Percentiles rank a stretch among this genome's conserved stretches.
Conservation (phyloP, 352 stramenopile genomes). For the Phytophthora pseudosyringae region DNA sequence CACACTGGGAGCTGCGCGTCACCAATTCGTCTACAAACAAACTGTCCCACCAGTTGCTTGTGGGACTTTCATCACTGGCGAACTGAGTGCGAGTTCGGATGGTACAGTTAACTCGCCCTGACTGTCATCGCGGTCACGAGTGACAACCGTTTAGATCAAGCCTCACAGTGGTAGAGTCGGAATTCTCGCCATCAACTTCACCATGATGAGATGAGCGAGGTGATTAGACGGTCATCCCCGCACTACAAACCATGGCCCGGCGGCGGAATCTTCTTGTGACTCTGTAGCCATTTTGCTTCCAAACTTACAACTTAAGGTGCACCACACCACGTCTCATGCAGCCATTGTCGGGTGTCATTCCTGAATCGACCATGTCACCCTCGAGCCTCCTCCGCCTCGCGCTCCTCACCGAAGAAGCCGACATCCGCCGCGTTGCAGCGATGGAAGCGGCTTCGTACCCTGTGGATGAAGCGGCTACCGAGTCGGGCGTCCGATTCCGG, state of each 20-base stretch:
- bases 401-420: slow-evolving; percentile 21
- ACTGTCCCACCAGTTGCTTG: neutral
- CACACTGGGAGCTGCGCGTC: slow-evolving; percentile 22
- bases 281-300: neutral
- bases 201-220: no score
- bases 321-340: neutral
- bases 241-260: no score
- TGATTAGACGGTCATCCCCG: no score
- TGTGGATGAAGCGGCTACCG: slow-evolving; percentile 85
- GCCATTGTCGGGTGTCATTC: slow-evolving; percentile 7
- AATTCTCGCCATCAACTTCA: no score
- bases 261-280: neutral
- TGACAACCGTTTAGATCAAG: no score
- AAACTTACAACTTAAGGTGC: neutral
- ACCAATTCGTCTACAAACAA: slow-evolving; percentile 31
- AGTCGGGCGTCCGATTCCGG: slow-evolving; percentile 81
- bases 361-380: slow-evolving; percentile 10
- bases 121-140: neutral
- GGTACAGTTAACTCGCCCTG: neutral
- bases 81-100: slow-evolving; percentile 3
- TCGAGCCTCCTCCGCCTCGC: slow-evolving; percentile 27
- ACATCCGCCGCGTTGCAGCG: slow-evolving; percentile 50
- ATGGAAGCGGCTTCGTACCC: slow-evolving; percentile 82
- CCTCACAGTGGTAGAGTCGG: no score
- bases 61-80: neutral